Percentiles rank a stretch among this genome's conserved stretches.
Evolutionary conservation across 176 grass and related monocot genomes (phyloP).

Genomic region (Melocanna baccifera): DNA sequence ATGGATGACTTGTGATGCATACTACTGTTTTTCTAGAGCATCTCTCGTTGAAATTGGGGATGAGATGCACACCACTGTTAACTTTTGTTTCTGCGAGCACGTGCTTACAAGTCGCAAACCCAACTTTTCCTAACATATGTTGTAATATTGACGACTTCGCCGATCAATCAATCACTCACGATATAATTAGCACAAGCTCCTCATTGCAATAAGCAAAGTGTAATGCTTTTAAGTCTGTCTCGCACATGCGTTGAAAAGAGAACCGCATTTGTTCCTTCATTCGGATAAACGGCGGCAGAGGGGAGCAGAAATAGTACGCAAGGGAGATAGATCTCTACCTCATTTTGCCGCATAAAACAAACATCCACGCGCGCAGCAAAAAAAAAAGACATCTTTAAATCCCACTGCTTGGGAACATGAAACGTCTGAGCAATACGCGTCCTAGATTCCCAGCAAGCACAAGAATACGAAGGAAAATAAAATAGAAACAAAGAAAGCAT

Average conservation of each 20-base stretch:
- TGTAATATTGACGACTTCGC: not conserved
- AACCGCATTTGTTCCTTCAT: not conserved
- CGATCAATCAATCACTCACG: not conserved
- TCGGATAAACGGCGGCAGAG: not conserved
- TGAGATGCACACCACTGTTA: not conserved
- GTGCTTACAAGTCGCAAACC: not conserved
- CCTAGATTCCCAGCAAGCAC: not conserved
- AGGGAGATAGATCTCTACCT: not conserved
- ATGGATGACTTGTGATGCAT: not conserved
- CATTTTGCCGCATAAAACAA: not conserved
- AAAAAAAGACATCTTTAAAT: not conserved
- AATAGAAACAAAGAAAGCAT: not conserved
- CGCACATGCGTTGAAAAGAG: not conserved
- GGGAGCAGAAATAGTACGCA: not conserved
- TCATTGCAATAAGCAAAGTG: not conserved
- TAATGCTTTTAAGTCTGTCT: not conserved
- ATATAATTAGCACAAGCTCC: not conserved
- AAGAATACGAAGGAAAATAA: not conserved
- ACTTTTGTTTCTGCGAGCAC: not conserved
- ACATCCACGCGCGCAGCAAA: not conserved
- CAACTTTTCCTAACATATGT: not conserved
- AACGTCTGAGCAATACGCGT: not conserved
- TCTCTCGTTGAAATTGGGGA: not conserved
- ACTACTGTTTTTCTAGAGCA: not conserved
- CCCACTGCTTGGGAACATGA: not conserved